These are phyloP conservation scores for Calonectria naviculata DNA, from an alignment of 2,329 filamentous ascomycete species.

Conservation along the genomic window DNA sequence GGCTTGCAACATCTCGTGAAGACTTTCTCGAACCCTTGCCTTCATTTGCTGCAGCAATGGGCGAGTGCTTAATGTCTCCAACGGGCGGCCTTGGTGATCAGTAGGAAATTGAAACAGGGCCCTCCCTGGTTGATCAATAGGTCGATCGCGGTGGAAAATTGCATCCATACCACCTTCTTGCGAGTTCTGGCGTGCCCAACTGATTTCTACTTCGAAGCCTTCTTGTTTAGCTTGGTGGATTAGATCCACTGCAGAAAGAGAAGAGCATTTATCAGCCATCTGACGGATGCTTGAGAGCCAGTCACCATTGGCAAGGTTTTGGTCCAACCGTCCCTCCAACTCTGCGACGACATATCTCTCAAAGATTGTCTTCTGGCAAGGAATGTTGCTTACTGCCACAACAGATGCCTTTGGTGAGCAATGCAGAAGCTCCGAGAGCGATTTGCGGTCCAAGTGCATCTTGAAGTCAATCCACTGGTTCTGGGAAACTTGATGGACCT, in stretches of 20 bases:
- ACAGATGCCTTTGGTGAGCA: not conserved
- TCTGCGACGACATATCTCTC: not conserved
- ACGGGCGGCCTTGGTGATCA: not conserved
- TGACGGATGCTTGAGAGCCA: not conserved
- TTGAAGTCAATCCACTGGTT: not conserved
- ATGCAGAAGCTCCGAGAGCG: not conserved
- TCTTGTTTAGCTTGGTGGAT: not conserved
- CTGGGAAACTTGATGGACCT: not conserved
- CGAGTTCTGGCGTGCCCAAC: not conserved
- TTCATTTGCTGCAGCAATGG: not conserved
- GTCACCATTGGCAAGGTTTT: too few species aligned
- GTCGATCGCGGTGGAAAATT: not conserved
- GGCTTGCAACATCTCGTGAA: too few species aligned
- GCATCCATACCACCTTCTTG: not conserved
- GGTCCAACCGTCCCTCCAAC: too few species aligned
- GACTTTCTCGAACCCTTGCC: too few species aligned
- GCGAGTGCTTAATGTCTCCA: not conserved
- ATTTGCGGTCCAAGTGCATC: not conserved
- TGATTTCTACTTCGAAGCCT: not conserved
- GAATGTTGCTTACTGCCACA: not conserved
- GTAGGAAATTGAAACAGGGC: not conserved
- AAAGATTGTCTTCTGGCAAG: not conserved
- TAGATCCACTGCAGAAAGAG: not conserved
- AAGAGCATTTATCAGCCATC: not conserved
- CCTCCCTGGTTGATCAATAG: not conserved